Percentiles rank a stretch among this genome's conserved stretches.
phyloP scores from a whole-genome alignment of 2,329 filamentous ascomycete species.

The Peltaster fructicola region DNA sequence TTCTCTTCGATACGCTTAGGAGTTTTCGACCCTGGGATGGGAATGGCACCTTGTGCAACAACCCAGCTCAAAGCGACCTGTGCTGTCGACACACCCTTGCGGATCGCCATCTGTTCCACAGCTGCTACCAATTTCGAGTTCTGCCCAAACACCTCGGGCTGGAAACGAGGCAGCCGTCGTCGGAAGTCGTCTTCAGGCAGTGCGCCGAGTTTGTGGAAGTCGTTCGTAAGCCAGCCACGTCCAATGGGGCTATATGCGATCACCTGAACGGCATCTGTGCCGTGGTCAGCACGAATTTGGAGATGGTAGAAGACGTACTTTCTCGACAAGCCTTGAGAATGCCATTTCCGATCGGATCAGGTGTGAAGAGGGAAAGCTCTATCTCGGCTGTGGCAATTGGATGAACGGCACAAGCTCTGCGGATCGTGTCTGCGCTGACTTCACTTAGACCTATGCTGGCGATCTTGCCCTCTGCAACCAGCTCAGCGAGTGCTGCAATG shows the following conservation, averaged over 20 bases:
- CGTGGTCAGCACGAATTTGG: conserved; percentile 22
- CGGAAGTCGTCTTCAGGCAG: conserved; percentile 31
- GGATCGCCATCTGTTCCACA: conserved; percentile 40
- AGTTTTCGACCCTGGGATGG: conserved; percentile 48
- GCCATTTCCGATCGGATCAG: conserved; percentile 4
- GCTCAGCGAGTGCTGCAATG: conserved; percentile 29
- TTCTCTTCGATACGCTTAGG: conserved; percentile 44
- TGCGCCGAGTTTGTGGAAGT: conserved; percentile 32
- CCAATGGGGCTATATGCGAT: conserved; percentile 55
- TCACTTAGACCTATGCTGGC: conserved; percentile 37
- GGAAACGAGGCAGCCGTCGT: conserved; percentile 39
- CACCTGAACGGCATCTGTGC: conserved; percentile 41
- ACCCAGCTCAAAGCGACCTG: conserved; percentile 54
- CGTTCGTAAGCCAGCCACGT: conserved; percentile 35
- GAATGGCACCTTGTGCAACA: conserved; percentile 38
- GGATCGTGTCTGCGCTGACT: conserved; percentile 31
- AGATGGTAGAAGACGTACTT: no score
- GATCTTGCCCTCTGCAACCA: conserved; percentile 35
- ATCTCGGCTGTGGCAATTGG: conserved; percentile 35
- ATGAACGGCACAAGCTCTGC: conserved; percentile 23
- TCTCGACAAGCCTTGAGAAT: conserved; percentile 1
- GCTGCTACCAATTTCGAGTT: conserved; percentile 46
- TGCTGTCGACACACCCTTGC: conserved; percentile 40
- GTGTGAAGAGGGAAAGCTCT: conserved; percentile 32
- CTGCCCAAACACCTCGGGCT: conserved; percentile 43